Conservation (phyloP, 106 monocot genomes). For the Dendrobium huoshanense region DNA sequence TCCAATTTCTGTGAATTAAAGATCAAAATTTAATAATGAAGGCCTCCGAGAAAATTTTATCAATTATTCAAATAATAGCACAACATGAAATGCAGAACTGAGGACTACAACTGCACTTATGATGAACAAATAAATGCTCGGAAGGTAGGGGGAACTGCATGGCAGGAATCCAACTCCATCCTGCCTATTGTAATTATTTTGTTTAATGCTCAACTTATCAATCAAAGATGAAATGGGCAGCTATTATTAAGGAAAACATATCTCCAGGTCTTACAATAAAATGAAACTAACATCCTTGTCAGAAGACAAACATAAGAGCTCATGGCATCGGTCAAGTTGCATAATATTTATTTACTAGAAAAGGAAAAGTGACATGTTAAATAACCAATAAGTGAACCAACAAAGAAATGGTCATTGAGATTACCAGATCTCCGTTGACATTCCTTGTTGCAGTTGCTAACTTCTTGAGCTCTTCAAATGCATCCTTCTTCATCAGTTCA, state of each 20-base stretch:
- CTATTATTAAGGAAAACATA: too few relatives aligned
- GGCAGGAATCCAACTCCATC: not conserved
- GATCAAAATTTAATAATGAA: not conserved
- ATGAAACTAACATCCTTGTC: not conserved
- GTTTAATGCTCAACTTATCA: not conserved
- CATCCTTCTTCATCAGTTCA: conserved; percentile 65
- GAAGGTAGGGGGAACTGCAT: not conserved
- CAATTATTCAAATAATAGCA: not conserved
- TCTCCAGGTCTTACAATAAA: not conserved
- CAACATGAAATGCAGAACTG: not conserved
- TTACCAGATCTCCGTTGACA: conserved; percentile 26
- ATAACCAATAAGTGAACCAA: not conserved
- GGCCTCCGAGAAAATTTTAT: not conserved
- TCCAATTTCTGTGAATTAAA: conserved; percentile 30
- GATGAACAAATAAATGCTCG: not conserved
- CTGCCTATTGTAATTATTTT: not conserved
- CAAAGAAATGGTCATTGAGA: not conserved
- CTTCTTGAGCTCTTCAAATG: conserved; percentile 64
- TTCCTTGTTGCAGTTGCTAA: conserved; percentile 31
- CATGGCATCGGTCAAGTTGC: not conserved
- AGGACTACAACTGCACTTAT: not conserved
- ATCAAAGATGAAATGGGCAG: not conserved
- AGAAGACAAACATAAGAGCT: not conserved
- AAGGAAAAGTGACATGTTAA: not conserved
- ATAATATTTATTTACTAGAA: not conserved